Evolutionary conservation across 2,329 filamentous ascomycete species (phyloP), one percentile per base, ranked within the genome.

Genomic region (Nemania bipapillata): DNA sequence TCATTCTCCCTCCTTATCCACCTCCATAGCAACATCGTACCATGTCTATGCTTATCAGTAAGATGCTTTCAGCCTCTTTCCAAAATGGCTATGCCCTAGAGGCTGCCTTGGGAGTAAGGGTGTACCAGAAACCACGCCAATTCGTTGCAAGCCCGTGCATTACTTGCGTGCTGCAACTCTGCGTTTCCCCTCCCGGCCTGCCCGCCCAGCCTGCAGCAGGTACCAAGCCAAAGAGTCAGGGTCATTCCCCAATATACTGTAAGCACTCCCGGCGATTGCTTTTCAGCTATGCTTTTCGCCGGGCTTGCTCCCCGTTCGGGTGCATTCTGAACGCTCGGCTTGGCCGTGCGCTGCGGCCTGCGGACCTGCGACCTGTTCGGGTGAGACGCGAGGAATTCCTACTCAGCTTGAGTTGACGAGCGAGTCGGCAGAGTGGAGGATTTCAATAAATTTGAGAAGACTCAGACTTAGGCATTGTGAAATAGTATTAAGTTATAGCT

Each of bases 51-150:
- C 37, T 55, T 64, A 47, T 52, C 12, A 17, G 30, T 47, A n/a
- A 20, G 28, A 12, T 12, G 5, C 12, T 11, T 6, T 30, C 35
- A 63, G 54, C 66, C 57, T 59, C 40, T 17, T 17, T 4, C 40
- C 4, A 4, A 45, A 5, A 45, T 5, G 8, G 40, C 22, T 50
- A 37, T 9, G 66, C 53, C 57, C 50, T 49, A 26, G n/a, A 55
- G 28, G 47, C 22, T 50, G 66, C 58, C 63, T 66, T 49, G 57
- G 52, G 20, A 58, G 49, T 26, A 53, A 63, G 53, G 57, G 63
- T 62, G 56, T 53, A 52, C 24, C 42, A 8, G 47, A 6, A 15
- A 24, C 28, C 32, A 9, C 61, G 28, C 24, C 26, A 15, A 66
- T 66, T 69, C 56, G 66, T 45, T 63, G 8, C 37, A 20, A 15